phyloP scores from a whole-genome alignment of 768 basidiomycete genomes.

The Suillus subaureus region DNA sequence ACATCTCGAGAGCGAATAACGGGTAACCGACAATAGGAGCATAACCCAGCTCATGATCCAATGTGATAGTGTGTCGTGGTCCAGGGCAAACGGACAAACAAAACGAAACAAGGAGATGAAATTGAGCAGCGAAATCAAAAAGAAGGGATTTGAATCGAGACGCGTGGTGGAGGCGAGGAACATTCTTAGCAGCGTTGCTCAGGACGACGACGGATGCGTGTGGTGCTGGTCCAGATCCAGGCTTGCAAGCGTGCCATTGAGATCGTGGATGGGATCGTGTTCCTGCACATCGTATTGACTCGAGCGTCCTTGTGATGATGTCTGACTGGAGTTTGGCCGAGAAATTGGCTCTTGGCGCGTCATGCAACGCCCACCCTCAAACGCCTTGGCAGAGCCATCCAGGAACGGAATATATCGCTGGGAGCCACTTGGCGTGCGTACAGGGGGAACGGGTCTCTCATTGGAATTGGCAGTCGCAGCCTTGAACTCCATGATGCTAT shows the following conservation, averaged over 20 bases:
- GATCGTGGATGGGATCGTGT: slow-evolving; percentile 61
- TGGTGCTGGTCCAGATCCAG: slow-evolving; percentile 57
- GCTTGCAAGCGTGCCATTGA: slow-evolving; percentile 78
- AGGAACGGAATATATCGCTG: slow-evolving; percentile 49
- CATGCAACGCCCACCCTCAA: slow-evolving; percentile 42
- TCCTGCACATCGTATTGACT: slow-evolving; percentile 35
- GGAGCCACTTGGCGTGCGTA: slow-evolving; percentile 46
- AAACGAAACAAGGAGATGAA: slow-evolving; percentile 20
- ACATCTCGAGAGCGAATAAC: slow-evolving; percentile 39
- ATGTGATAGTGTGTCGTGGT: slow-evolving; percentile 31
- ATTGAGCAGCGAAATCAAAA: slow-evolving; percentile 27
- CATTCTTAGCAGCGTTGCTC: slow-evolving; percentile 9
- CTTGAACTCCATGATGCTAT: slow-evolving; percentile 40
- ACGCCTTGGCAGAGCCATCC: slow-evolving; percentile 41
- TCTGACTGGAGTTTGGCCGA: slow-evolving; percentile 54
- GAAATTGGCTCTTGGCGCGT: slow-evolving; percentile 54
- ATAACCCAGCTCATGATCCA: slow-evolving; percentile 36
- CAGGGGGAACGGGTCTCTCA: slow-evolving; percentile 45
- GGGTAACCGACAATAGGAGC: slow-evolving; percentile 33
- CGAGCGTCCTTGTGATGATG: slow-evolving; percentile 26
- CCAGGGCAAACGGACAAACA: slow-evolving; percentile 21
- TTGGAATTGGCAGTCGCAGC: slow-evolving; percentile 19
- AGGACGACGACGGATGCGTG: slow-evolving; percentile 13
- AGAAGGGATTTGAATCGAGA: slow-evolving; percentile 13
- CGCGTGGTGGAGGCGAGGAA: slow-evolving; percentile 16